Conservation (phyloP, 345 rosid genomes). For the rapeseed (Brassica napus) region DNA sequence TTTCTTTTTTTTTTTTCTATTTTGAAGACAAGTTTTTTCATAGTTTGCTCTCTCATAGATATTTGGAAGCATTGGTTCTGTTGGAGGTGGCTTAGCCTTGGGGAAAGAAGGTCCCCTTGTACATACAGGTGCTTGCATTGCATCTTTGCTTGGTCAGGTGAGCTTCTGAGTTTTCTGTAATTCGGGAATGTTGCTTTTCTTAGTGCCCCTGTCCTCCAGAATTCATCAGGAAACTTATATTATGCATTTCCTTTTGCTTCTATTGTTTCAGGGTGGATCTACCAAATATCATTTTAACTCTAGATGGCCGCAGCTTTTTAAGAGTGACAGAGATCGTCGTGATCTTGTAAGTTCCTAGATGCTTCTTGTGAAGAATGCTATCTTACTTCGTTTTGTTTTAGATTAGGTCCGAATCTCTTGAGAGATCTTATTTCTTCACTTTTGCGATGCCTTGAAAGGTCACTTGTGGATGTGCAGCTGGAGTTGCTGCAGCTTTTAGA, state of each 20-base stretch:
- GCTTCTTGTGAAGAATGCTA: conserved; percentile 14
- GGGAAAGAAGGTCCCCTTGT: conserved; percentile 99
- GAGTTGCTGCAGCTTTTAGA: conserved; percentile 99
- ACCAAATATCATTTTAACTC: conserved; percentile 88
- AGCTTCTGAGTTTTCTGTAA: conserved; percentile 32
- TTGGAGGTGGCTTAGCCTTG: conserved; percentile 96
- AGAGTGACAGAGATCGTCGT: conserved; percentile 88
- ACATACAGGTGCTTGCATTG: conserved; percentile 97
- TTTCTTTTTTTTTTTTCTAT: not conserved
- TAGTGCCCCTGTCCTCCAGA: not conserved
- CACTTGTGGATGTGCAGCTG: conserved; percentile 99
- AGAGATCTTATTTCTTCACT: conserved; percentile 37
- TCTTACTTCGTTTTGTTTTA: not conserved
- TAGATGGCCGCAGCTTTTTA: conserved; percentile 89
- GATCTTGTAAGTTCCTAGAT: conserved; percentile 70
- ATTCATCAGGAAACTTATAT: not conserved
- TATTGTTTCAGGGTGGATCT: conserved; percentile 78
- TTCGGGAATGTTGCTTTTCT: not conserved
- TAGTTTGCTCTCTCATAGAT: conserved; percentile 53
- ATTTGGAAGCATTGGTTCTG: conserved; percentile 97
- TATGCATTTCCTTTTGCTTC: conserved; percentile 21
- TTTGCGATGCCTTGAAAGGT: conserved; percentile 69
- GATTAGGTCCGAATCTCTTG: conserved; percentile 21
- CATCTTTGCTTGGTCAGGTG: conserved; percentile 97
- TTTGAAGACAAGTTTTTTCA: conserved; percentile 16